These are phyloP conservation scores for Vitis hybrid DNA, from an alignment of 177 flowering plant species.

Conservation along the genomic window DNA sequence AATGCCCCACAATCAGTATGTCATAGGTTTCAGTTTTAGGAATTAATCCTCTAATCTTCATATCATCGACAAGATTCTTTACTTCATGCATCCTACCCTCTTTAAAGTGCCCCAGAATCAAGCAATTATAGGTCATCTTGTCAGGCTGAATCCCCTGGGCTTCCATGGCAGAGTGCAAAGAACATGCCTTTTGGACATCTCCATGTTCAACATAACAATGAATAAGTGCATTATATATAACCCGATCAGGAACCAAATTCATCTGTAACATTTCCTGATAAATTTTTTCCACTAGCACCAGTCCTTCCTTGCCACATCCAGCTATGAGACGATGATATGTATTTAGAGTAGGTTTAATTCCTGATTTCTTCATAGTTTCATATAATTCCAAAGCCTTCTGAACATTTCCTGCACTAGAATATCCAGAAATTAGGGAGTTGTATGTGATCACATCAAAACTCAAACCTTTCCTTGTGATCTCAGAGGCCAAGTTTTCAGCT, in stretches of 20 bases:
- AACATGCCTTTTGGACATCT: conserved; percentile 45
- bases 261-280: conserved; percentile 49
- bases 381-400: conserved; percentile 51
- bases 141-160: conserved; percentile 43
- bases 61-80: conserved; percentile 41
- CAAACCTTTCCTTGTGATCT: conserved; percentile 40
- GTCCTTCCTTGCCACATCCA: conserved; percentile 38
- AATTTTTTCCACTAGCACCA: conserved; percentile 35
- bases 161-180: conserved; percentile 50
- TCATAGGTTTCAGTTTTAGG: conserved; percentile 56
- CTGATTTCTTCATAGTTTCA: conserved; percentile 43
- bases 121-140: conserved; percentile 56
- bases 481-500: conserved; percentile 49
- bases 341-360: conserved; percentile 52
- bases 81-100: conserved; percentile 50
- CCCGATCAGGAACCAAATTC: conserved; percentile 47
- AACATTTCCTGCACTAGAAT: conserved; percentile 34
- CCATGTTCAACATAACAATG: conserved; percentile 49
- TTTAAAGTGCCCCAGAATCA: conserved; percentile 47
- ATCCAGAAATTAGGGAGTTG: conserved; percentile 73
- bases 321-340: conserved; percentile 59
- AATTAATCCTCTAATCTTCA: conserved; percentile 50
- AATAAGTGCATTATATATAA: conserved; percentile 60
- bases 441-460: conserved; percentile 69
- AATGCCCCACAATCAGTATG: conserved; percentile 51